These are phyloP conservation scores for Penicillium sp. DNA, from an alignment of 2,329 filamentous ascomycete species.

Conservation along the genomic window DNA sequence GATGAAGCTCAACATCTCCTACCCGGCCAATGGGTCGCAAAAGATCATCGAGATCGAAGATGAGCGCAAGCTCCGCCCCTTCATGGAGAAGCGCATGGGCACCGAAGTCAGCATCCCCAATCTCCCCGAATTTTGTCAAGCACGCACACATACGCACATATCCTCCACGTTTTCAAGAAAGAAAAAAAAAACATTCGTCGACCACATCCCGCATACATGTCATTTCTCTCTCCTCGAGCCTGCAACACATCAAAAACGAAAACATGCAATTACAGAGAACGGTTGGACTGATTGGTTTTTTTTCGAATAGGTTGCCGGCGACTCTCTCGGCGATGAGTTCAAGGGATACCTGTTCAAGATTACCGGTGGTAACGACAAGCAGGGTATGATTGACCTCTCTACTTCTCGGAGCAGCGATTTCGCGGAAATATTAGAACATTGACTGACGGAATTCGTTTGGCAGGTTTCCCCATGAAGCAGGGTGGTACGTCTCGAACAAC, in stretches of 20 bases:
- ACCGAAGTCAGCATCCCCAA: constrained; percentile 40
- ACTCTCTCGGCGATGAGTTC: constrained; percentile 97
- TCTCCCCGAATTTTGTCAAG: constrained; percentile 7
- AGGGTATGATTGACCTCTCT: constrained; percentile 49
- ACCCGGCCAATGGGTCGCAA: constrained; percentile 99
- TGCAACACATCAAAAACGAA: background rate
- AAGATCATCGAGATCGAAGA: constrained; percentile 99
- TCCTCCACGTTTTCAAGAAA: background rate
- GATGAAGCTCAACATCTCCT: constrained; percentile 76
- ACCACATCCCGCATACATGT: constrained; percentile 8
- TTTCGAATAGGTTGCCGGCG: constrained; percentile 67
- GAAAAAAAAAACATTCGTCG: too few relatives aligned
- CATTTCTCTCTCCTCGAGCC: background rate
- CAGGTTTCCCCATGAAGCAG: constrained; percentile 99
- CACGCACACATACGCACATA: constrained; percentile 9
- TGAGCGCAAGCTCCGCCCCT: constrained; percentile 97
- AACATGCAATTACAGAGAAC: constrained; percentile 12
- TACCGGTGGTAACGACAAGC: constrained; percentile 99
- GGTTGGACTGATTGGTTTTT: constrained; percentile 29
- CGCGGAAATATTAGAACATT: background rate
- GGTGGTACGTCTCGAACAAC: constrained; percentile 50
- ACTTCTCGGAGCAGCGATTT: background rate
- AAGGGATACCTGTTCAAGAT: constrained; percentile 99
- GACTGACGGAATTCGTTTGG: constrained; percentile 22
- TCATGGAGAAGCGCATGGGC: constrained; percentile 94